Conservation (phyloP, 192 early-diverging fungal species). For the Pilobolus umbonatus region DNA sequence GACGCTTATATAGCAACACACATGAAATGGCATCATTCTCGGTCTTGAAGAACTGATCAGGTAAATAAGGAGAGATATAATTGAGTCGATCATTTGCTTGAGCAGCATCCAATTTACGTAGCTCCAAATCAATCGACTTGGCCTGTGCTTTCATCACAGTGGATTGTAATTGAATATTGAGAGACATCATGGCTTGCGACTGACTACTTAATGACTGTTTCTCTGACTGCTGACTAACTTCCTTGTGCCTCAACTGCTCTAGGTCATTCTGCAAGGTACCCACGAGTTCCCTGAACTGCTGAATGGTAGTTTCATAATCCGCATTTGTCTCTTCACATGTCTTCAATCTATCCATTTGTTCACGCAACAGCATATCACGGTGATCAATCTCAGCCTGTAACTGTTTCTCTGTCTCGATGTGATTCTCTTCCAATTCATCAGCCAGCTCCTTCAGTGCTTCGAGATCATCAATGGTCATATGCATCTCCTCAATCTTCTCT, state of each 20-base stretch:
- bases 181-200: conserved; percentile 76
- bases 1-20: conserved; percentile 72
- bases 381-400: conserved; percentile 80
- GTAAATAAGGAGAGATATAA: conserved; percentile 67
- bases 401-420: conserved; percentile 82
- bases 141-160: conserved; percentile 80
- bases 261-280: conserved; percentile 73
- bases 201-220: conserved; percentile 53
- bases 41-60: conserved; percentile 74
- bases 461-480: conserved; percentile 73
- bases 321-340: conserved; percentile 73
- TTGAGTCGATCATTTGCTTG: conserved; percentile 76
- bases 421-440: conserved; percentile 92
- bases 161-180: conserved; percentile 77
- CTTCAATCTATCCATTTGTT: conserved; percentile 52
- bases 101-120: conserved; percentile 78
- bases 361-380: conserved; percentile 65
- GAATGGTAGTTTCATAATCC: conserved; percentile 82
- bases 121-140: conserved; percentile 86
- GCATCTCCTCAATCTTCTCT: conserved; percentile 78
- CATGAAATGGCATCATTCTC: conserved; percentile 76
- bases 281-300: conserved; percentile 83
- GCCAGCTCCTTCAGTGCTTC: conserved; percentile 86
- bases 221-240: conserved; percentile 55
- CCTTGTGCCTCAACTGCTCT: conserved; percentile 62